phyloP scores from a whole-genome alignment of 1,284 basidiomycete genomes.

The Kwoniella shivajii region DNA sequence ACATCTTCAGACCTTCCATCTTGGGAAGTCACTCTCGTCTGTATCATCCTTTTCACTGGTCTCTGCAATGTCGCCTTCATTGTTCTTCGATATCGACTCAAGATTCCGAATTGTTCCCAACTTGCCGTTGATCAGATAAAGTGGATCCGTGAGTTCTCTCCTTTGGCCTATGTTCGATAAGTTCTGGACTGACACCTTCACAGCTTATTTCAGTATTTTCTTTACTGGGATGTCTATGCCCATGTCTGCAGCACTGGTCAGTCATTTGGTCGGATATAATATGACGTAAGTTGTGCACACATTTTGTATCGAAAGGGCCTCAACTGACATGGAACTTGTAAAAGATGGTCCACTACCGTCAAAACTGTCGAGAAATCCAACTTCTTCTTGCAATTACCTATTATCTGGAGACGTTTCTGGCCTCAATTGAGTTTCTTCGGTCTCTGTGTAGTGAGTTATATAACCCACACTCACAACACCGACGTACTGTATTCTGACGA shows the following conservation, averaged over 20 bases:
- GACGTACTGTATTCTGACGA: background rate
- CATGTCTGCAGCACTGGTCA: conserved; percentile 70
- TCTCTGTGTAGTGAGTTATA: conserved; percentile 54
- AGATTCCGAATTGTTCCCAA: conserved; percentile 61
- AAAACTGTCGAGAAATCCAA: conserved; percentile 80
- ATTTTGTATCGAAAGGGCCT: no score
- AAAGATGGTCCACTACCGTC: conserved; percentile 64
- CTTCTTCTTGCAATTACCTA: conserved; percentile 84
- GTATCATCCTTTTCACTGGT: conserved; percentile 72
- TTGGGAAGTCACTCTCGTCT: conserved; percentile 60
- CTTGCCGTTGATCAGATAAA: conserved; percentile 67
- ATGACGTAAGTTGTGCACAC: conserved; percentile 66
- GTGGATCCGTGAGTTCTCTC: conserved; percentile 57
- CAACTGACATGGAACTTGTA: conserved; percentile 59
- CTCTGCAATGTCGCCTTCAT: conserved; percentile 72
- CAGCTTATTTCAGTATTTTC: conserved; percentile 71
- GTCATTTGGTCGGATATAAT: conserved; percentile 79
- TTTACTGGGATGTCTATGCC: conserved; percentile 77
- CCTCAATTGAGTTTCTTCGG: conserved; percentile 63
- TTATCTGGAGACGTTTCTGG: conserved; percentile 74
- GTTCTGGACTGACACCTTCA: no score
- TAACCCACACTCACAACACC: background rate
- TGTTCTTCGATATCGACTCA: conserved; percentile 73
- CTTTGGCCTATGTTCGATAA: background rate
- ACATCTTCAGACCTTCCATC: conserved; percentile 27